Evolutionary conservation across 345 rosid species (phyloP).

Genomic region (Sonneratia caseolaris): DNA sequence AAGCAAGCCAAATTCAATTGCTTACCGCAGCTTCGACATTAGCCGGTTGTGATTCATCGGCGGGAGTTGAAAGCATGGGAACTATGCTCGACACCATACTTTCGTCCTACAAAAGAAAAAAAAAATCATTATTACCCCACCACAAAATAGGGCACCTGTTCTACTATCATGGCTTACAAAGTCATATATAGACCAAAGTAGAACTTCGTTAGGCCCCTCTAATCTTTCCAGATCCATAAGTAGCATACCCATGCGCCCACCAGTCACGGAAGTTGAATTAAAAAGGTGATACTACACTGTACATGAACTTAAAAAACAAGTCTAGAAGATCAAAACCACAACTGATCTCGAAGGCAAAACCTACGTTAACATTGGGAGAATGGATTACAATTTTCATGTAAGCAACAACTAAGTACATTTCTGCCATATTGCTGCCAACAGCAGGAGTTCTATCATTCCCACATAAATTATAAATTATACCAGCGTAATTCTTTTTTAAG

Average conservation of each 20-base stretch:
- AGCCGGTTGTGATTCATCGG: slow-evolving; percentile 89
- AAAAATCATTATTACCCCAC: background rate
- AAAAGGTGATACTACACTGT: too few relatives aligned
- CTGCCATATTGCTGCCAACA: background rate
- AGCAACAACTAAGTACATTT: background rate
- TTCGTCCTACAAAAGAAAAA: slow-evolving; percentile 44
- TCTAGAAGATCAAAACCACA: too few relatives aligned
- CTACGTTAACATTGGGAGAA: background rate
- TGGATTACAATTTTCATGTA: background rate
- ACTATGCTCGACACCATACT: slow-evolving; percentile 82
- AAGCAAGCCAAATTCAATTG: background rate
- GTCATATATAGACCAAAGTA: background rate
- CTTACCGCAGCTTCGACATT: slow-evolving; percentile 87
- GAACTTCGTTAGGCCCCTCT: background rate
- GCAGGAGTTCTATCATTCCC: background rate
- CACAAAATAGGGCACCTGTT: too few relatives aligned
- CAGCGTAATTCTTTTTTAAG: background rate
- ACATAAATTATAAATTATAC: background rate
- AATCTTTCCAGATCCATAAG: background rate
- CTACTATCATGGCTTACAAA: background rate
- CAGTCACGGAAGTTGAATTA: background rate
- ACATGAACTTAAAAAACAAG: too few relatives aligned
- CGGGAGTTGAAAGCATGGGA: slow-evolving; percentile 85
- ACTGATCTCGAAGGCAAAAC: background rate
- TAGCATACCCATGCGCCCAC: background rate